Evolutionary conservation across 1,139 yeast genomes (phyloP), one percentile per base, ranked within the genome.

Genomic region (Saccharomyces hybrid): DNA sequence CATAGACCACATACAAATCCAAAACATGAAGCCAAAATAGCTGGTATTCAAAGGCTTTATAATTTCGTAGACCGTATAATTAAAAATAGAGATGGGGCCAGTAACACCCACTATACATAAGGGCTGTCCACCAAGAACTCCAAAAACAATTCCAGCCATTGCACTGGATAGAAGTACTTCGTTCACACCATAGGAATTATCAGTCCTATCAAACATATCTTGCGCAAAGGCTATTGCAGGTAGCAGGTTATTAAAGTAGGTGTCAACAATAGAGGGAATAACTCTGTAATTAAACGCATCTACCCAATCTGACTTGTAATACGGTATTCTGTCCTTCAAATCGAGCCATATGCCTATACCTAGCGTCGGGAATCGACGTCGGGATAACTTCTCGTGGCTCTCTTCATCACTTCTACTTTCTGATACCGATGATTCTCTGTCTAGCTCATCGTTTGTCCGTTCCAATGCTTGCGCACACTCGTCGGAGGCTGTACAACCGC

Each of bases 171-270:
- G 68, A 34, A 93, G 73, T 2, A 91, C 87, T 67, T 93, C 99
- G 67, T 93, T 93, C 2, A 93, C 87, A 1, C 99, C 99, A 65
- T 88, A 93, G 27, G 91, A 78, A 62, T 87, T 83, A 55, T 86
- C 73, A 0, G 99, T 93, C 57, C 88, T 82, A 71, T 91, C 90
- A 69, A 89, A 90, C 97, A 91, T 86, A 69, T 93, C 99, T 67
- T 90, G 97, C 0, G 98, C 96, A 76, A 93, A 93, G 0, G 98
- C 97, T 49, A 93, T 79, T 0, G 98, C 98, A 0, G 99, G 99
- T 31, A 93, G 74, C 48, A 93, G 70, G 67, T 93, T 93, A 52
- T 96, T 89, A 75, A 93, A 88, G 71, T 87, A 91, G 47, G 91
- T 86, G 68, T 80, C 90, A 2, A 87, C 72, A 0, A 90, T 84